phyloP scores from a whole-genome alignment of 1,284 basidiomycete genomes.

The Puccinia coronata region DNA sequence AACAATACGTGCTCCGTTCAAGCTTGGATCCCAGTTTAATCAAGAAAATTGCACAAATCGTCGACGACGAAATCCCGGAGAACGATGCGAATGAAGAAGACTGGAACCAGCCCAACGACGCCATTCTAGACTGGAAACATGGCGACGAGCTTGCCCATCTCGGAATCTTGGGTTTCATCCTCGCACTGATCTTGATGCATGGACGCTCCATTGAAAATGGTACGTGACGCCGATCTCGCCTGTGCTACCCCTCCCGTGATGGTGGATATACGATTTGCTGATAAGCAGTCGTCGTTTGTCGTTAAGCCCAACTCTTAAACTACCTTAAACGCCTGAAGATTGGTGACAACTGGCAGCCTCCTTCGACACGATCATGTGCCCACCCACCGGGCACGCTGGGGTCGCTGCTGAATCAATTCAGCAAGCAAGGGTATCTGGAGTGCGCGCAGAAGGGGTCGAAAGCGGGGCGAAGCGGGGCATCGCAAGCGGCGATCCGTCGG shows the following conservation, averaged over 20 bases:
- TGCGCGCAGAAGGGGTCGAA: background rate
- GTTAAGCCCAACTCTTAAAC: slow-evolving; percentile 32
- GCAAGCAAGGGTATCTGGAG: slow-evolving; percentile 41
- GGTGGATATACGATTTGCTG: background rate
- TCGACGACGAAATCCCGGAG: slow-evolving; percentile 42
- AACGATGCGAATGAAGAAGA: slow-evolving; percentile 36
- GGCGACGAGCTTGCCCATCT: slow-evolving; percentile 42
- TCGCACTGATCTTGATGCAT: slow-evolving; percentile 48
- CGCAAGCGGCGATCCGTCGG: slow-evolving; percentile 24
- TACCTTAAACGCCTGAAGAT: slow-evolving; percentile 38
- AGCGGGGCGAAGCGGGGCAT: slow-evolving; percentile 4
- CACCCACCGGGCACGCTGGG: slow-evolving; percentile 4
- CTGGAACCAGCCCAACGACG: slow-evolving; percentile 2
- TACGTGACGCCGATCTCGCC: background rate
- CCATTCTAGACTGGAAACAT: slow-evolving; percentile 45
- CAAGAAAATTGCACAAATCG: slow-evolving; percentile 24
- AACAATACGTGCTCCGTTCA: slow-evolving; percentile 45
- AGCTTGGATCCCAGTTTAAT: slow-evolving; percentile 26
- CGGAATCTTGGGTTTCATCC: slow-evolving; percentile 40
- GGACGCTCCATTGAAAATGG: slow-evolving; percentile 41
- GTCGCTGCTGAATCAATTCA: slow-evolving; percentile 20
- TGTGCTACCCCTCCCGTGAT: background rate
- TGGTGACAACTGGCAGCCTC: slow-evolving; percentile 39
- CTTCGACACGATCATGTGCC: slow-evolving; percentile 31
- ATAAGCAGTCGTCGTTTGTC: too few relatives aligned